Evolutionary conservation across 2,329 filamentous ascomycete genomes (phyloP), one percentile per base, ranked within the genome.

Genomic region (Diaporthe nobilis): DNA sequence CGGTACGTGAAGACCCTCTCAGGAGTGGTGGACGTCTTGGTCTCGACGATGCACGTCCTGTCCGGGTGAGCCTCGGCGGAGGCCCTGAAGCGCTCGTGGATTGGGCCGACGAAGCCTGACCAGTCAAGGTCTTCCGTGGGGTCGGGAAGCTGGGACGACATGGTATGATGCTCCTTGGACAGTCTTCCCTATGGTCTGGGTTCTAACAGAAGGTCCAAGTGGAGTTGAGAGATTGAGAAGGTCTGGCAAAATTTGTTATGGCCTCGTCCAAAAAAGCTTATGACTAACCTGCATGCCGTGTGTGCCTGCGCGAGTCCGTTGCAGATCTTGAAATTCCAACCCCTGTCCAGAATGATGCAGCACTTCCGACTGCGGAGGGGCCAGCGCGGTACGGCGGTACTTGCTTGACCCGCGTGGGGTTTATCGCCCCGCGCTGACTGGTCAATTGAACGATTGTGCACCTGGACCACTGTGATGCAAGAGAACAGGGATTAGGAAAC

Each of bases 1-100:
- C 88, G 88, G 84, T 98, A 98, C 34, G 92, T 96, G 84, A 97
- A 98, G 67, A 85, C 85, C 77, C 94, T 88, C 82, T 92, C 87
- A 10, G 92, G 88, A 3, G 88, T 86, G 15, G 78, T 78, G n/a
- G 85, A 84, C 42, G 82, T 83, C 79, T 82, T 83, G 71, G 89
- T 90, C 80, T 90, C 89, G 15, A 83, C 81, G 49, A 90, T 88
- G 75, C 89, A 91, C 1, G 80, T 79, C 47, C 83, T 81, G 55
- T 94, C 91, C 1, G 95, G 95, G 80, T 94, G 88, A 77, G 86
- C 88, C 81, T 89, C 84, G 12, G 94, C 94, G 85, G 94, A 94
- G 61, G 85, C 83, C 73, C 86, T 85, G 80, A 95, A 95, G 78
- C 92, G 90, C 75, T 94, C 90, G 80, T 95, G 92, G 79, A 95